Evolutionary conservation across 2,329 filamentous ascomycete genomes (phyloP), one percentile per base, ranked within the genome.

Genomic region (Paramyrothecium roridum): DNA sequence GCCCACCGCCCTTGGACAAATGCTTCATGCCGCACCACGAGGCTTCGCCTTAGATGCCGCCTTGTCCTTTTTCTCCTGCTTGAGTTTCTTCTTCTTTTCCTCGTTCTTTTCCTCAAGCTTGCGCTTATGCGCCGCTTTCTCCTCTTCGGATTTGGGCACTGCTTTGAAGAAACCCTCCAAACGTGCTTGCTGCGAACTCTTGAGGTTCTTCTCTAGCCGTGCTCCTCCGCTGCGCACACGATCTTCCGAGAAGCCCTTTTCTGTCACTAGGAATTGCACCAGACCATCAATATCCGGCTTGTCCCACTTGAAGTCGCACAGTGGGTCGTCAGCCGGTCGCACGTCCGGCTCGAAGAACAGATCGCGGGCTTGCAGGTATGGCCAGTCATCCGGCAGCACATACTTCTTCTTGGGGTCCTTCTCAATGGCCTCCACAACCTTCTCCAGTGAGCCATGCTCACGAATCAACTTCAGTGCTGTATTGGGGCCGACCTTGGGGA

Each of bases 251-350:
- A 99, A 99, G 1, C 93, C 95, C 76, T 99, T 99, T 68, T 98
- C 95, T 7, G 85, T 85, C 3, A 96, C 95, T 2, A 99, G 78
- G 73, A 91, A 99, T 64, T 95, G 84, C 59, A 99, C 84, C 0
- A 99, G 83, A 0, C 91, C 93, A 2, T 97, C 92, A 2, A 95
- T 80, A 65, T 99, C 93, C 3, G 95, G 95, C 57, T 87, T 88
- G 48, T 97, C 92, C 95, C 96, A 99, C 74, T 96, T 97, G 80
- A 98, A 96, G 70, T 99, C 92, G 73, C 93, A 98, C 13, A 91
- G 86, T 1, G 90, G 85, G 65, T 96, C 84, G 63, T 96, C 90
- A 22, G 93, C 92, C 48, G 83, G 72, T 37, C 89, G 87, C 23
- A 99, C 93, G 63, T 98, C 92, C 0, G 95, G 95, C 64, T 93